phyloP scores from a whole-genome alignment of 352 stramenopile species.

The Phytophthora capsici region DNA sequence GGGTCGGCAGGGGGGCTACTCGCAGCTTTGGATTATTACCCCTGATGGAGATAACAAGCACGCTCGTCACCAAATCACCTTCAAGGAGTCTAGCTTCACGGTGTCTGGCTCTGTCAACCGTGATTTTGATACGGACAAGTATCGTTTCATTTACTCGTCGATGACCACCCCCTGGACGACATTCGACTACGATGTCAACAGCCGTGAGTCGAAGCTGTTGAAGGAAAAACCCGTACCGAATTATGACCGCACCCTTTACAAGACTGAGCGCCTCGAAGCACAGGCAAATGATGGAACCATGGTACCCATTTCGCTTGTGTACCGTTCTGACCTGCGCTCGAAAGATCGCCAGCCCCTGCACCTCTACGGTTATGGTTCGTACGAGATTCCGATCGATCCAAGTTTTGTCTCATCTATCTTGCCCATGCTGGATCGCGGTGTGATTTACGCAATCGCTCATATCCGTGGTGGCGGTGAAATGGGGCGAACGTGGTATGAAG shows the following conservation, averaged over 20 bases:
- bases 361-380: conserved; percentile 97
- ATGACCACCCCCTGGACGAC: conserved; percentile 91
- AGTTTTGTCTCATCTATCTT: conserved; percentile 92
- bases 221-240: conserved; percentile 94
- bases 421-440: conserved; percentile 94
- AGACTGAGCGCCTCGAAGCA: conserved; percentile 91
- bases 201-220: conserved; percentile 71
- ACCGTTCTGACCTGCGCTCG: conserved; percentile 68
- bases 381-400: conserved; percentile 94
- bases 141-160: conserved; percentile 93
- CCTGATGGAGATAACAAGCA: conserved; percentile 54
- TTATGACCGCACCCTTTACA: conserved; percentile 94
- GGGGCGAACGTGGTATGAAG: conserved; percentile 97
- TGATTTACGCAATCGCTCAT: conserved; percentile 98
- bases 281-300: conserved; percentile 88
- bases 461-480: conserved; percentile 97
- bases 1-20: conserved; percentile 88
- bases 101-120: conserved; percentile 80
- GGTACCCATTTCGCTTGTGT: conserved; percentile 86
- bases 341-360: conserved; percentile 79
- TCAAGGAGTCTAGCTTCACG: conserved; percentile 92
- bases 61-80: conserved; percentile 74
- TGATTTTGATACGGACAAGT: conserved; percentile 90
- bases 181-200: conserved; percentile 86
- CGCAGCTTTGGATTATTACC: conserved; percentile 86